phyloP scores from a whole-genome alignment of 2,329 filamentous ascomycete genomes.

The Xylaria arbuscula region DNA sequence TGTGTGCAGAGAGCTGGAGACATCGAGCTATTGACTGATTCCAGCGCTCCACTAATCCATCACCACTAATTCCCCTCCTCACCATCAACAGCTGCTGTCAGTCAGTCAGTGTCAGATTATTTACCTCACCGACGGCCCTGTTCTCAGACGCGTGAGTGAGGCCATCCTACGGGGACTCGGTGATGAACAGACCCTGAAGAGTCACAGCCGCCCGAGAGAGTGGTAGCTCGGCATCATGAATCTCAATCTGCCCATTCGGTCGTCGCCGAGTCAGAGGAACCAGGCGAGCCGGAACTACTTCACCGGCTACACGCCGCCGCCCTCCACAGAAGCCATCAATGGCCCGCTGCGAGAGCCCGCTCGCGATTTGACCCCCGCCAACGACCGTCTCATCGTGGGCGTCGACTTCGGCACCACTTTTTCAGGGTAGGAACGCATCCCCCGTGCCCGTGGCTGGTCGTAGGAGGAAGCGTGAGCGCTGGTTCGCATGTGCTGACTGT shows the following conservation, averaged over 20 bases:
- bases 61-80: slow-evolving; percentile 25
- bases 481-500: slow-evolving; percentile 31
- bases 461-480: background rate
- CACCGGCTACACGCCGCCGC: slow-evolving; percentile 64
- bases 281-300: slow-evolving; percentile 68
- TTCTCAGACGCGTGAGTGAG: slow-evolving; percentile 8
- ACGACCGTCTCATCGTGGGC: slow-evolving; percentile 78
- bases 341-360: slow-evolving; percentile 68
- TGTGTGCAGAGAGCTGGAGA: slow-evolving; percentile 19
- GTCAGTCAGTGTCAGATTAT: slow-evolving; percentile 6
- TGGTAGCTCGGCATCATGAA: slow-evolving; percentile 54
- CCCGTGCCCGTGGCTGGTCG: background rate
- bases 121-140: background rate
- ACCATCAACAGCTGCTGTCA: slow-evolving; percentile 23
- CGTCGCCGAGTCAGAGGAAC: slow-evolving; percentile 61
- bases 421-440: slow-evolving; percentile 70
- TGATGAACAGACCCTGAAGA: slow-evolving; percentile 32
- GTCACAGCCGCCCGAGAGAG: slow-evolving; percentile 26
- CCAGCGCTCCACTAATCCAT: slow-evolving; percentile 35
- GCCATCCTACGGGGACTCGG: slow-evolving; percentile 18
- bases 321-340: slow-evolving; percentile 71
- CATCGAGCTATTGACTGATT: slow-evolving; percentile 14
- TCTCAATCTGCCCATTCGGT: slow-evolving; percentile 63
- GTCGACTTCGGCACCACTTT: slow-evolving; percentile 90
- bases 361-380: slow-evolving; percentile 62